These are phyloP conservation scores for Royoungia palumana DNA, from an alignment of 768 basidiomycete genomes.

Conservation along the genomic window DNA sequence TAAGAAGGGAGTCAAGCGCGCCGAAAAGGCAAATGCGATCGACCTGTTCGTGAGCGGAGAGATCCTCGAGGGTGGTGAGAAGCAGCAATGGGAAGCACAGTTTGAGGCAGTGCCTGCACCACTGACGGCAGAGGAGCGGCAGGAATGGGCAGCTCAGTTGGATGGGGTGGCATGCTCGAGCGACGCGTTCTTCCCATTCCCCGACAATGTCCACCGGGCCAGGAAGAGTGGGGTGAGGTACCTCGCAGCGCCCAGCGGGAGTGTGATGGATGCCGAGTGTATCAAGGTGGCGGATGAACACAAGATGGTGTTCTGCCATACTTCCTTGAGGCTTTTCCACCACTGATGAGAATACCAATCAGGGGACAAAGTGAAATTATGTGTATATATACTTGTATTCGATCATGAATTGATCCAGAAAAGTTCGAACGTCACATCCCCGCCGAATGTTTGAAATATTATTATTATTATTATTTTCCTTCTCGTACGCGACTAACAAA, in stretches of 20 bases:
- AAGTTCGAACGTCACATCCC: background rate
- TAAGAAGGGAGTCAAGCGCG: constrained; percentile 96
- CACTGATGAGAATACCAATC: constrained; percentile 45
- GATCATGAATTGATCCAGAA: no score
- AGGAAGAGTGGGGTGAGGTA: constrained; percentile 90
- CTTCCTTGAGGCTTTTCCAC: constrained; percentile 85
- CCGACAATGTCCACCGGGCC: constrained; percentile 95
- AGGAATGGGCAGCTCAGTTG: constrained; percentile 68
- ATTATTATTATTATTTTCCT: background rate
- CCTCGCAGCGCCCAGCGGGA: constrained; percentile 87
- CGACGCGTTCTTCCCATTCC: constrained; percentile 99
- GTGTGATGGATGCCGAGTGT: constrained; percentile 96
- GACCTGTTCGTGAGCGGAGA: constrained; percentile 94
- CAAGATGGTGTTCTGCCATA: constrained; percentile 88
- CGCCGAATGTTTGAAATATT: background rate
- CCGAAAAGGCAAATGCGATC: constrained; percentile 98
- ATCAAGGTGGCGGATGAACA: constrained; percentile 96
- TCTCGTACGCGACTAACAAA: background rate
- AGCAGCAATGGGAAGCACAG: constrained; percentile 83
- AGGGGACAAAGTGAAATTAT: background rate
- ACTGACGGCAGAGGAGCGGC: constrained; percentile 67
- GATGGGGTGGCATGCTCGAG: constrained; percentile 90
- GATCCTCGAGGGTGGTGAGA: constrained; percentile 83
- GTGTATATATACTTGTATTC: constrained; percentile 1
- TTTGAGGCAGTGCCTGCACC: constrained; percentile 72